Evolutionary conservation across 208 protist genomes (phyloP).

Genomic region (Wallacemonas sp.): DNA sequence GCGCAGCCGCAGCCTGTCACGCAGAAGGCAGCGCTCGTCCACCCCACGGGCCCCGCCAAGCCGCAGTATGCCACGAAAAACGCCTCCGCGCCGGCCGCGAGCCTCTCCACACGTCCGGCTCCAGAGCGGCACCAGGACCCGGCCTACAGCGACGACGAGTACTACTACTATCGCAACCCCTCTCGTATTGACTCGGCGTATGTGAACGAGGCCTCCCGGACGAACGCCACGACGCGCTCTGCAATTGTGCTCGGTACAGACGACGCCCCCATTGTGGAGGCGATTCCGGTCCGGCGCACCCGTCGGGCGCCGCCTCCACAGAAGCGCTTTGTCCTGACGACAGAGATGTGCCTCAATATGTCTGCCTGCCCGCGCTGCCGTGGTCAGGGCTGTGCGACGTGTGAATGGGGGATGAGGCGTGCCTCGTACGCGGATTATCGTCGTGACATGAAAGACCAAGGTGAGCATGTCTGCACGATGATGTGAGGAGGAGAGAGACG

Average conservation of each 20-base stretch:
- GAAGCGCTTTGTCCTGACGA: conserved; percentile 7
- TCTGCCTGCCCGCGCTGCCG: conserved; percentile 5
- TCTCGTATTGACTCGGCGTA: neutral
- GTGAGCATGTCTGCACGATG: neutral
- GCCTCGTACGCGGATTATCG: conserved; percentile 1
- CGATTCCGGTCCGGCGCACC: neutral
- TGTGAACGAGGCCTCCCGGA: neutral
- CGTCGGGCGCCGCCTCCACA: neutral
- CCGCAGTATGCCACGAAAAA: too few relatives aligned
- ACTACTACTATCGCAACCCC: conserved; percentile 14
- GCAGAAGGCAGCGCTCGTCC: too few relatives aligned
- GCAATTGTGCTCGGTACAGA: neutral
- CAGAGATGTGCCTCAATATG: conserved; percentile 13
- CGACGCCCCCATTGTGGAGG: neutral
- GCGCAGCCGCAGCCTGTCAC: too few relatives aligned
- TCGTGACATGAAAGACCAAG: neutral
- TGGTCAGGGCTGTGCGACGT: conserved; percentile 7
- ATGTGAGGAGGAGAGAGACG: too few relatives aligned
- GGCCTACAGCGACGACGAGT: neutral
- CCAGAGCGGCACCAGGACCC: neutral
- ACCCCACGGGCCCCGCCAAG: too few relatives aligned
- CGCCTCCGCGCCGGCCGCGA: neutral
- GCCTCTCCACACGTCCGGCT: neutral
- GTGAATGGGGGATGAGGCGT: neutral
- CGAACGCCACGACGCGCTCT: too few relatives aligned